Conservation (phyloP, 306 rosid genomes). For the Sesbania bispinosa region DNA sequence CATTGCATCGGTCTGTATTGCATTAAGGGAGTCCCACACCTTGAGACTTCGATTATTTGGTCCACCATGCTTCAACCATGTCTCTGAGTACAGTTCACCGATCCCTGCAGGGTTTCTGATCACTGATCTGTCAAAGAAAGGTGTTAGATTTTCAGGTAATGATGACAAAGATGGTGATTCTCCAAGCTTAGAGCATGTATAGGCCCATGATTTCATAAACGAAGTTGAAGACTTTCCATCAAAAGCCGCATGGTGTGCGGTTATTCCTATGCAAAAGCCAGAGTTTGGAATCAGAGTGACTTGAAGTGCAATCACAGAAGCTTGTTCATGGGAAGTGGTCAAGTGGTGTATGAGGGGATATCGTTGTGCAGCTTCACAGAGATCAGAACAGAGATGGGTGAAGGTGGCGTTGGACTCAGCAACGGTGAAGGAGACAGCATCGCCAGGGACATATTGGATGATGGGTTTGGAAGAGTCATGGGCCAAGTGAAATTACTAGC, state of each 20-base stretch:
- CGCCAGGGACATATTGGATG: not conserved
- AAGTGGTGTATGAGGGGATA: not conserved
- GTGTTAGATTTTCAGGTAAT: conserved; percentile 15
- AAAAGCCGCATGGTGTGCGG: conserved; percentile 29
- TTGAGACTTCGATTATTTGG: conserved; percentile 15
- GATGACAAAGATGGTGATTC: not conserved
- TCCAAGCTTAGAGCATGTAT: not conserved
- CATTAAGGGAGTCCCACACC: not conserved
- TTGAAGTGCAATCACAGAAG: conserved; percentile 13
- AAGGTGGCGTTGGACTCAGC: conserved; percentile 24
- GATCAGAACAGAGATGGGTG: not conserved
- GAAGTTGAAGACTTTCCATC: conserved; percentile 27
- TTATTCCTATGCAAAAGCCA: conserved; percentile 27
- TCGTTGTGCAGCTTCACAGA: not conserved
- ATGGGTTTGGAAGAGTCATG: not conserved
- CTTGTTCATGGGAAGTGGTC: conserved; percentile 3
- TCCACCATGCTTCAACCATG: not conserved
- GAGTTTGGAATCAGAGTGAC: conserved; percentile 18
- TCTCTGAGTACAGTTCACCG: not conserved
- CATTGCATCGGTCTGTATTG: not conserved
- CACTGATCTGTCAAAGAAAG: not conserved
- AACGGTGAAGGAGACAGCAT: conserved; percentile 24
- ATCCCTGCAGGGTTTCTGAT: not conserved
- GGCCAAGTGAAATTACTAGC: conserved; percentile 21
- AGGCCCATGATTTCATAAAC: conserved; percentile 27